A percentile compares a stretch with the other conserved stretches of the same genome.
Conservation (phyloP, 495 filamentous ascomycete genomes). For the Umbilicaria muhlenbergii region DNA sequence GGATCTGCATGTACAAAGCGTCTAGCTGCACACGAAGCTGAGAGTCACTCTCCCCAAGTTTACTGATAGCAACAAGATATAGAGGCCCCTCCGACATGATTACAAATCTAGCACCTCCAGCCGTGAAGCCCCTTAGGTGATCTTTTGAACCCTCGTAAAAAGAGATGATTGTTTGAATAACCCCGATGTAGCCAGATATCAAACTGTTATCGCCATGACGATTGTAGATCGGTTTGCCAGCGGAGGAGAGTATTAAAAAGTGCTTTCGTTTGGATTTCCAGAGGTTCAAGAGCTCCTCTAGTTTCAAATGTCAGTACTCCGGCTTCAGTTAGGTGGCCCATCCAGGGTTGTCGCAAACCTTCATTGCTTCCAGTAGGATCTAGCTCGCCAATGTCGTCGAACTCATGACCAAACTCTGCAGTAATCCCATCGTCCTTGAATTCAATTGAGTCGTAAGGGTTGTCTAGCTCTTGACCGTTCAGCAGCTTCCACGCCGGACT, state of each 20-base stretch:
- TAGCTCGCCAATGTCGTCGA: conserved; percentile 57
- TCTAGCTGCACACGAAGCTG: conserved; percentile 83
- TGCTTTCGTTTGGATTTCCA: conserved; percentile 91
- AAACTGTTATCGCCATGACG: conserved; percentile 80
- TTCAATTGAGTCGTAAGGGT: conserved; percentile 36
- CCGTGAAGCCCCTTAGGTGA: conserved; percentile 63
- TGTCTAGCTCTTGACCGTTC: conserved; percentile 36
- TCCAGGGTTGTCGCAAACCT: conserved; percentile 27
- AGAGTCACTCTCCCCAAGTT: conserved; percentile 73
- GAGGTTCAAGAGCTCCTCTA: conserved; percentile 48
- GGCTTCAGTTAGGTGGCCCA: background rate
- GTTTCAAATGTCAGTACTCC: background rate
- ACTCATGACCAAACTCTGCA: conserved; percentile 57
- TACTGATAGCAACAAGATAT: conserved; percentile 86
- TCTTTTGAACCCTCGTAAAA: conserved; percentile 77
- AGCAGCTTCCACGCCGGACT: conserved; percentile 45
- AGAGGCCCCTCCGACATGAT: conserved; percentile 69
- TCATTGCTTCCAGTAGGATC: conserved; percentile 46
- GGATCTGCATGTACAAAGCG: conserved; percentile 92
- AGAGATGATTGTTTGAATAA: conserved; percentile 93
- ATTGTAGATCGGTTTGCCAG: conserved; percentile 96
- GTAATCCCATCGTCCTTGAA: conserved; percentile 35
- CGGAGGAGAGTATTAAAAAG: conserved; percentile 87
- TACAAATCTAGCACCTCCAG: conserved; percentile 71
- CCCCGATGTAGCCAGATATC: conserved; percentile 85